Percentiles rank a stretch among this genome's conserved stretches.
These are phyloP conservation scores for Claviceps maximensis DNA, from an alignment of 2,329 filamentous ascomycete species.

Conservation along the genomic window DNA sequence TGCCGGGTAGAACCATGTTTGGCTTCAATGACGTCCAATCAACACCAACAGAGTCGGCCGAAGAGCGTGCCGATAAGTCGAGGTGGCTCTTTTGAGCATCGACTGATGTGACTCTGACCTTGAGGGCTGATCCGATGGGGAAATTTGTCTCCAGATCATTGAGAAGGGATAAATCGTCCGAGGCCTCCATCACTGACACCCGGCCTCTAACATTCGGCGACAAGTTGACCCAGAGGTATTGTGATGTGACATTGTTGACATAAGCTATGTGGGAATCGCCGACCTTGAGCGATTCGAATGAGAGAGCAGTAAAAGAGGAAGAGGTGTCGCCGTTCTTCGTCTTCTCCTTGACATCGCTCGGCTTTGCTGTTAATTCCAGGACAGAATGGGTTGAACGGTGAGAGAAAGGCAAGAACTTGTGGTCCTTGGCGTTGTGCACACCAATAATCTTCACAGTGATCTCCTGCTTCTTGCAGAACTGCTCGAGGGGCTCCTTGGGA, in stretches of 20 bases:
- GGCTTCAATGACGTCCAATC: conserved; percentile 59
- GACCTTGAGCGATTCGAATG: conserved; percentile 57
- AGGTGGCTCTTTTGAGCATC: conserved; percentile 62
- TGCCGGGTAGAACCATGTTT: conserved; percentile 70
- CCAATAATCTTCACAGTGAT: conserved; percentile 69
- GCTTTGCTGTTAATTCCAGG: conserved; percentile 76
- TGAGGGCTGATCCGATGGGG: conserved; percentile 78
- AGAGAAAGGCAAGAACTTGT: conserved; percentile 82
- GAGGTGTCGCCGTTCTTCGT: conserved; percentile 10
- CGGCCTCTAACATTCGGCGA: conserved; percentile 79
- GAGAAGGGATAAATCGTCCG: conserved; percentile 71
- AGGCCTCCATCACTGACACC: conserved; percentile 69
- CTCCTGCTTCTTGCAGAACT: conserved; percentile 58
- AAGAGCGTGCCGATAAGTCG: conserved; percentile 68
- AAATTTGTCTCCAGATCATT: conserved; percentile 67
- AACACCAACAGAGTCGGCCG: conserved; percentile 33
- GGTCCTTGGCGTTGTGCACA: conserved; percentile 78
- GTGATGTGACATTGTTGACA: conserved; percentile 75
- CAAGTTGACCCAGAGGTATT: conserved; percentile 80
- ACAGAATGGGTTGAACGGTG: conserved; percentile 73
- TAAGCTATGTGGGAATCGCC: conserved; percentile 68
- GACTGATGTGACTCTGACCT: conserved; percentile 63
- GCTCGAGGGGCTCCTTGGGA: conserved; percentile 61
- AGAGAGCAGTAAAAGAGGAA: conserved; percentile 34
- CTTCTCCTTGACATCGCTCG: conserved; percentile 46